Evolutionary conservation across 768 basidiomycete species (phyloP), one percentile per base, ranked within the genome.

Genomic region (Termitomyces sp.): DNA sequence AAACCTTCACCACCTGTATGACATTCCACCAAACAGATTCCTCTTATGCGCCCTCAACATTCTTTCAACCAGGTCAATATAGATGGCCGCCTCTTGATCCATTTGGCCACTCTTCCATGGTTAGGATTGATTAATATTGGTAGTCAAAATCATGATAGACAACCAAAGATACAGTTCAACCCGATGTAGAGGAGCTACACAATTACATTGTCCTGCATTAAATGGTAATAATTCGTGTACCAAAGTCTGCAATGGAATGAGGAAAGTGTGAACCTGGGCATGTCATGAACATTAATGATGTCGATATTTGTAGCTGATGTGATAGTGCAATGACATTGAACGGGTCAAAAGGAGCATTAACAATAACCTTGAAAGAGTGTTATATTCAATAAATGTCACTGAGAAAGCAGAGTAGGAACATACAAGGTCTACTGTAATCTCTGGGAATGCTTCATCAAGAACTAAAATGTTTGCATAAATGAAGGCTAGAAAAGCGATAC

Each of bases 391-490:
- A 52, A 12, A 27, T 25, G 47, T 30, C 39, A 5, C 54, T 27
- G 39, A 49, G 5, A 39, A 19, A 11, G 39, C 3, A n/a, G 30
- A 51, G 14, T 14, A n/a, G 40, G n/a, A 27, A 63, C 74, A 42
- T 55, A 85, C 82, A 43, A 85, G 70, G 62, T 86, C 85, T 37
- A 86, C 72, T 0, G 85, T 86, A 11, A 84, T 79, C 55, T 81
- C 77, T 1, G 85, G 85, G 58, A 86, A 87, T 1, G 79, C 82
- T 67, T 85, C 82, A 56, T 86, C 82, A 30, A 84, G 66, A 51
- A 83, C 79, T 81, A 53, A 44, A 14, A 47, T 10, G 19, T 27
- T 44, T n/a, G 28, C 27, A 23, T 28, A 1, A 41, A 46, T 8
- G 32, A 39, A 14, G 9, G 5, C 2, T 5, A 11, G 11, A 1